phyloP scores from a whole-genome alignment of 345 rosid genomes.

The Pistacia integerrima region DNA sequence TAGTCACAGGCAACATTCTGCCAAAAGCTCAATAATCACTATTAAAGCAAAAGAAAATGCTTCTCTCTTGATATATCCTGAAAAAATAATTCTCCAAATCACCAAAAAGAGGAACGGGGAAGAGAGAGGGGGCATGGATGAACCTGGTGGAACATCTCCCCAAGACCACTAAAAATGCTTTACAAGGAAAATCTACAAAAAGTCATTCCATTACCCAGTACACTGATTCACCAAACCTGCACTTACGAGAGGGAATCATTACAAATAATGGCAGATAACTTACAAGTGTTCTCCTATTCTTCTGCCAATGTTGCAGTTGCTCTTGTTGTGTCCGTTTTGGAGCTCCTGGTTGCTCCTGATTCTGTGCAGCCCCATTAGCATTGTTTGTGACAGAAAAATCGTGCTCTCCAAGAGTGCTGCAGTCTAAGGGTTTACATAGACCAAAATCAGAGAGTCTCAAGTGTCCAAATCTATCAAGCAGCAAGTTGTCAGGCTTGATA shows the following conservation, averaged over 20 bases:
- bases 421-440: constrained; percentile 88
- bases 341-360: constrained; percentile 43
- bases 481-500: constrained; percentile 92
- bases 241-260: neutral
- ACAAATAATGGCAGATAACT: constrained; percentile 22
- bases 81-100: constrained; percentile 17
- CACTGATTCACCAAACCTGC: neutral
- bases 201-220: neutral
- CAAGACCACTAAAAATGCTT: neutral
- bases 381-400: constrained; percentile 56
- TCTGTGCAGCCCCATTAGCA: constrained; percentile 41
- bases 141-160: neutral
- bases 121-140: too few relatives aligned
- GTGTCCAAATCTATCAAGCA: constrained; percentile 86
- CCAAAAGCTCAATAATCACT: constrained; percentile 10
- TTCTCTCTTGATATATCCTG: neutral
- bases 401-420: constrained; percentile 72
- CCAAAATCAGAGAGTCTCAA: constrained; percentile 95
- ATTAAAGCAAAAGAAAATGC: constrained; percentile 6
- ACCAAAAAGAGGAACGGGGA: neutral
- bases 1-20: constrained; percentile 10
- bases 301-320: constrained; percentile 89
- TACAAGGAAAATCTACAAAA: neutral
- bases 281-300: constrained; percentile 92
- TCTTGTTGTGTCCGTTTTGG: constrained; percentile 87